Base-by-base conservation (phyloP, 345 rosid genomes). In the Diplotaxis tenuifolia region DNA sequence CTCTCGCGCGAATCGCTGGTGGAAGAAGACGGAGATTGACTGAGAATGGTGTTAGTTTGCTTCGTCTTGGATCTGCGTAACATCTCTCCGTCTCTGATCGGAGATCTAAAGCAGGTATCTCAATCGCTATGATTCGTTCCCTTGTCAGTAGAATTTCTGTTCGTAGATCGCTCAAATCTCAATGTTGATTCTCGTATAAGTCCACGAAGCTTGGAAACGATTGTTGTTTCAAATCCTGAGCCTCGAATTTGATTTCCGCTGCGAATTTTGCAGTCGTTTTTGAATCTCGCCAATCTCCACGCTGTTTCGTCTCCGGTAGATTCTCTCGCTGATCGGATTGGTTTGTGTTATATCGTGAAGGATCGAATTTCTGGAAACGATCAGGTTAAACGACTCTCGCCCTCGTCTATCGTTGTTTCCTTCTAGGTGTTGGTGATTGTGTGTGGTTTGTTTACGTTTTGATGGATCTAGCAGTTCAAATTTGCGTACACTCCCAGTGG, bases 61-160 rank as follows among this genome's bases (percentile, higher is more conserved):
- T 90, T 88, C 82, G 83, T 89, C 64, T 72, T 88, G 83, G 96
- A 93, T 86, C 77, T 93, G 34, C 85, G 88, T 0, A 77, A 79
- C 78, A 78, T 91, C n/a, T 68, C 91, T 47, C 88, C 88, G 74
- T 66, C 87, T 60, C 73, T 82, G 74, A 84, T 89, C 31, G 79
- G 69, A 67, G 83, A 86, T 70, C 66, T 91, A 40, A 85, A 91
- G 82, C 92, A 93, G 92, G 97, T 50, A 1, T 89, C 52, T 49
- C 38, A 69, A 63, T 73, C 60, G 36, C 42, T 42, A n/a, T n/a
- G 54, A 42, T 22, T 31, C 2, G 34, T 42, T 34, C 18, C 53
- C 7, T 9, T 59, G 0, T 57, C 57, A 47, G n/a, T 9, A 10
- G n/a, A 57, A 32, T 45, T 9, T 19, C 11, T 63, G 54, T 11